Conservation (phyloP, 768 basidiomycete genomes). For the Dentipellis fragilis region DNA sequence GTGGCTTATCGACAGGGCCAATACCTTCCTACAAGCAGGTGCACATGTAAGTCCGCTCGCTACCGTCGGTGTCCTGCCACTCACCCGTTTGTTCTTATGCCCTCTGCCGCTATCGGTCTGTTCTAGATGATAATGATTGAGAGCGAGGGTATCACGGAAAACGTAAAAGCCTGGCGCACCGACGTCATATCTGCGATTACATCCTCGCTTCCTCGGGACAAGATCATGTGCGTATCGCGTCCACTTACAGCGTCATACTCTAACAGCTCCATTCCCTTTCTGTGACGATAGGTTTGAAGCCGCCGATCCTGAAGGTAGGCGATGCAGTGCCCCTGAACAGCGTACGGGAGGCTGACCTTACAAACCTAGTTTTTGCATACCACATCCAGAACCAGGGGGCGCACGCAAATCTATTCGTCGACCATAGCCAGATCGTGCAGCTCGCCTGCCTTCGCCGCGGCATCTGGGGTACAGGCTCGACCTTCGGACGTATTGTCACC, state of each 20-base stretch:
- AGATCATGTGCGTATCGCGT: constrained; percentile 26
- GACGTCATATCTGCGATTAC: constrained; percentile 34
- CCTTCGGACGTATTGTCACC: constrained; percentile 34
- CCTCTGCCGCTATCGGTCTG: background rate
- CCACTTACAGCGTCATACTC: background rate
- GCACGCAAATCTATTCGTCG: constrained; percentile 32
- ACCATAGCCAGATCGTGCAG: constrained; percentile 36
- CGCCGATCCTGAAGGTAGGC: constrained; percentile 28
- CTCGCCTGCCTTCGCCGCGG: constrained; percentile 32
- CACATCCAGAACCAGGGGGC: constrained; percentile 35
- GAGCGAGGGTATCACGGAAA: constrained; percentile 37
- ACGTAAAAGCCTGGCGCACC: constrained; percentile 30
- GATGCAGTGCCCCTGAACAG: background rate
- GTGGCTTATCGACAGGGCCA: constrained; percentile 31
- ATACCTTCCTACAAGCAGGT: constrained; percentile 30
- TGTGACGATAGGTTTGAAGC: constrained; percentile 27
- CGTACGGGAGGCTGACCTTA: background rate
- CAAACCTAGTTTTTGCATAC: constrained; percentile 27
- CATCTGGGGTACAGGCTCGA: constrained; percentile 35
- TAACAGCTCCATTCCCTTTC: background rate
- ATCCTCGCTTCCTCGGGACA: constrained; percentile 28
- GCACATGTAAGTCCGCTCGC: constrained; percentile 18
- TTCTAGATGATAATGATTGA: constrained; percentile 37
- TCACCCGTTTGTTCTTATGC: background rate
- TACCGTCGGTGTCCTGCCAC: background rate